These are phyloP conservation scores for Rubia tinctorum DNA, from an alignment of 305 asterid species.

Conservation along the genomic window DNA sequence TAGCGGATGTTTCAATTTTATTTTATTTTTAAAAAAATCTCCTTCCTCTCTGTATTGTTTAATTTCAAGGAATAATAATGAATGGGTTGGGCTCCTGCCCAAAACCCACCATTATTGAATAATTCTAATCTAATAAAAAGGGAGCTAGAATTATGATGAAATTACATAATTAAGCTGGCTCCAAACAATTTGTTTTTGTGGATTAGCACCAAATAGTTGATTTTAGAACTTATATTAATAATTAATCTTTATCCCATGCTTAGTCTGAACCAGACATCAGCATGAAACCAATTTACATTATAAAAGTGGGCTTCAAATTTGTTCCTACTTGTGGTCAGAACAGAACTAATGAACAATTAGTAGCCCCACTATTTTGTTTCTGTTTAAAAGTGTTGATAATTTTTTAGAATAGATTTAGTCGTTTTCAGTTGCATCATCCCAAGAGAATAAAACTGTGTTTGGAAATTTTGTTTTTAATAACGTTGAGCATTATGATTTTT, in stretches of 20 bases:
- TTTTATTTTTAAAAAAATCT: too few species aligned
- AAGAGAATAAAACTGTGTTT: background rate
- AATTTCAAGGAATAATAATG: too few species aligned
- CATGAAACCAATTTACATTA: background rate
- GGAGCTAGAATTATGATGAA: background rate
- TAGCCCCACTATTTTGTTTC: background rate
- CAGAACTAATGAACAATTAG: background rate
- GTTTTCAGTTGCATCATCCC: slow-evolving; percentile 4
- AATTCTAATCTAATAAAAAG: too few species aligned
- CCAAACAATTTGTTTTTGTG: background rate
- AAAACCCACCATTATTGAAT: too few species aligned
- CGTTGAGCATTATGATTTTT: background rate
- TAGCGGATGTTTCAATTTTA: too few species aligned
- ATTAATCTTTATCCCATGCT: background rate
- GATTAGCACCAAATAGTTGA: slow-evolving; percentile 1
- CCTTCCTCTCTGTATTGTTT: too few species aligned
- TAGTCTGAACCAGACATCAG: slow-evolving; percentile 3
- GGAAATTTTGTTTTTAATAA: too few species aligned
- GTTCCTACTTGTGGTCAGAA: slow-evolving; percentile 2
- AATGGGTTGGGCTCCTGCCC: too few species aligned
- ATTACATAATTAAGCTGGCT: background rate
- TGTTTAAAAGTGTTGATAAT: background rate
- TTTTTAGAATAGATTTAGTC: background rate
- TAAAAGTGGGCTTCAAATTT: background rate
- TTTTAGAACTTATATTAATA: too few species aligned